phyloP scores from a whole-genome alignment of 345 rosid species.

The Euclidium syriacum region DNA sequence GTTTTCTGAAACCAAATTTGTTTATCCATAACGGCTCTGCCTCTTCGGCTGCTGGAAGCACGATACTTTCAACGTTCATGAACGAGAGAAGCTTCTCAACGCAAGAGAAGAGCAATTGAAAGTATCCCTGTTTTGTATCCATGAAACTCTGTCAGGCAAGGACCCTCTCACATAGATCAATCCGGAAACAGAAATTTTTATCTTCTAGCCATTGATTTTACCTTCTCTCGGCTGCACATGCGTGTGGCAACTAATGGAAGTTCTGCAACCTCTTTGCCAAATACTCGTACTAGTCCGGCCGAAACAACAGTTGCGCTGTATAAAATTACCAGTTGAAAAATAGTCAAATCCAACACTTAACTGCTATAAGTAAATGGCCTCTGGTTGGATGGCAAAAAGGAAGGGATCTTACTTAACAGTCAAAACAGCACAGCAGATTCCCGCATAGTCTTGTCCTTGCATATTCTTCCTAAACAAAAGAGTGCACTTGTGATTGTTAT shows the following conservation, averaged over 20 bases:
- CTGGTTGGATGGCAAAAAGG: not conserved
- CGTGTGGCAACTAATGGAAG: conserved; percentile 92
- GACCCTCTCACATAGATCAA: not conserved
- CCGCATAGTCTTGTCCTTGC: conserved; percentile 82
- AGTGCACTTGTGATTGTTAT: not conserved
- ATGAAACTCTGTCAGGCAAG: conserved; percentile 9
- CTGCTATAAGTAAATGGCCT: not conserved
- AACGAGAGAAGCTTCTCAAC: conserved; percentile 60
- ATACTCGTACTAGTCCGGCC: conserved; percentile 71
- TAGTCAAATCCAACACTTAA: conserved; percentile 12
- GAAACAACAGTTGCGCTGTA: conserved; percentile 77
- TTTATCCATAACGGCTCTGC: conserved; percentile 77
- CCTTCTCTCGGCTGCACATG: conserved; percentile 67
- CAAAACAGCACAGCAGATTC: conserved; percentile 86
- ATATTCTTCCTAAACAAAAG: conserved; percentile 45
- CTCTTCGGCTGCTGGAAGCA: conserved; percentile 83
- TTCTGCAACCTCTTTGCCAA: conserved; percentile 88
- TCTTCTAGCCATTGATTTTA: conserved; percentile 13
- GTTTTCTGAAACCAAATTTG: conserved; percentile 60
- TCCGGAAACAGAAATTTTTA: not conserved
- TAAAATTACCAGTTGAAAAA: conserved; percentile 7
- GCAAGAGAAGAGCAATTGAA: conserved; percentile 62
- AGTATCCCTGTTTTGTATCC: conserved; percentile 53
- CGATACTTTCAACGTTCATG: conserved; percentile 53
- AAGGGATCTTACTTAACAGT: conserved; percentile 65